phyloP scores from a whole-genome alignment of 2,329 filamentous ascomycete genomes.

The Clarireedia hainanense region DNA sequence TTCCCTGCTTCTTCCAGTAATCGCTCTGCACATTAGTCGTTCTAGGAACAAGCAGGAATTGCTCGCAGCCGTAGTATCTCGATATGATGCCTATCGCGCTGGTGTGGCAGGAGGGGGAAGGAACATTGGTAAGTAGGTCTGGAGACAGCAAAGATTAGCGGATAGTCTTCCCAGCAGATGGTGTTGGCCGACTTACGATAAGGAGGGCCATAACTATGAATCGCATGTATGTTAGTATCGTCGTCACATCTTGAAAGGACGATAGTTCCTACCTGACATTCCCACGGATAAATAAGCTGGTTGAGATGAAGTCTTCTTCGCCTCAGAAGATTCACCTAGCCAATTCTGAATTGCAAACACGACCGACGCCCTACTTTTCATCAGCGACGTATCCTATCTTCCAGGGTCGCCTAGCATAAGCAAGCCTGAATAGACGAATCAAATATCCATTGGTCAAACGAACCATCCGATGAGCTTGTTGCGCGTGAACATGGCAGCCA shows the following conservation, averaged over 20 bases:
- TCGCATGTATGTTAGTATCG: neutral
- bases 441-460: constrained; percentile 18
- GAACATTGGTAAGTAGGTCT: constrained; percentile 59
- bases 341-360: constrained; percentile 69
- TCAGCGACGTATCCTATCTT: constrained; percentile 7
- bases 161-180: neutral
- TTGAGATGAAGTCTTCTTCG: constrained; percentile 56
- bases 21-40: too few relatives aligned
- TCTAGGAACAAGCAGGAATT: too few relatives aligned
- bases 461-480: constrained; percentile 72
- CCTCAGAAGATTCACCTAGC: constrained; percentile 65
- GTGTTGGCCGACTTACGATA: constrained; percentile 33
- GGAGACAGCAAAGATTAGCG: neutral
- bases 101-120: constrained; percentile 47
- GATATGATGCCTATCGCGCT: constrained; percentile 29
- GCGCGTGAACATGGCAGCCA: constrained; percentile 91
- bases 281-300: constrained; percentile 68
- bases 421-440: neutral
- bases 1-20: neutral
- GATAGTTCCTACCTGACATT: constrained; percentile 56
- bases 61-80: too few relatives aligned
- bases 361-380: constrained; percentile 54
- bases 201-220: constrained; percentile 27
- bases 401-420: too few relatives aligned
- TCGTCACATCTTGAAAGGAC: neutral